Base-by-base conservation (phyloP, 2,329 filamentous ascomycete genomes). In the Penicillium aurantiogriseum region DNA sequence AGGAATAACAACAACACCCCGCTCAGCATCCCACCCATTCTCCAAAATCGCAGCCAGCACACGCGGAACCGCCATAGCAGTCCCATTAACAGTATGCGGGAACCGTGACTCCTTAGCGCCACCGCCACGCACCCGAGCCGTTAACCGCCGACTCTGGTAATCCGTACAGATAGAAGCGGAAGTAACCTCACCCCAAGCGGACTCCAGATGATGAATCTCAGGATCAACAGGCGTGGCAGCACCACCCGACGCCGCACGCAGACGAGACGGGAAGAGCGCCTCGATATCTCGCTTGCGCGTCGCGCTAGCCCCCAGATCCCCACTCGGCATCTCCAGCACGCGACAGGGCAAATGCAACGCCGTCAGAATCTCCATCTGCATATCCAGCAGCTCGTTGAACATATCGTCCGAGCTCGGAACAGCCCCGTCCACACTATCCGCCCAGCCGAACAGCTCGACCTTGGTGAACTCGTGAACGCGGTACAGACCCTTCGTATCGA, bases 381-480 rank as follows among this genome's bases (percentile, higher is more conserved):
- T 88, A 59, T 85, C 83, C 51, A 97, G 79, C 81, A 99, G 91
- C 75, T 97, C 92, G 50, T 90, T 80, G 73, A 96, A 96, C 13
- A 93, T 40, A 74, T 76, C 46, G 65, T 76, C 63, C 13, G 71
- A 76, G 6, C 64, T 73, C 43, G 50, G 62, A 7, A 46, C 50
- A 10, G 67, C 46, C 27, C 66, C 57, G 17, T 85, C 81, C 1
- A 90, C 85, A 36, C 67, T 72, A 31, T 82, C 67, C 5, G 91
- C 89, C 94, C 94, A 99, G 0, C 89, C 92, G 72, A 99, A 97
- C 81, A 99, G 87, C 76, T 99, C 94, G 0, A 99, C 93, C 74
- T 99, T 99, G 29, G 92, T 96, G 76, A 99, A 99, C 76, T 99
- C 94, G 76, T 99, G 94, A 4, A 99, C 94, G 29, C 94, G 88